These are phyloP conservation scores for Globisporangium ultimum DNA, from an alignment of 352 stramenopile species.

Conservation along the genomic window DNA sequence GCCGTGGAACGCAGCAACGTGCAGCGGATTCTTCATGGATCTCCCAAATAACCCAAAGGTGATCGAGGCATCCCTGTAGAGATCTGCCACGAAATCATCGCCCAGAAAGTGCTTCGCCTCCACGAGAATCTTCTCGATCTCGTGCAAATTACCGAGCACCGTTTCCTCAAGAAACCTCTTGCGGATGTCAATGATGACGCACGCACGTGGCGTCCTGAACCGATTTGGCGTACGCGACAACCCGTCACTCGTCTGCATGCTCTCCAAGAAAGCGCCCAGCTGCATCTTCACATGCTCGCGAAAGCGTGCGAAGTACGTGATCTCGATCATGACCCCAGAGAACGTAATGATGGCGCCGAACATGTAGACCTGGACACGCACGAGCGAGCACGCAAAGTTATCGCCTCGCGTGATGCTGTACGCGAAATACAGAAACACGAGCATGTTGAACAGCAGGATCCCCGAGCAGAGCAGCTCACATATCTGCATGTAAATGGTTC, in stretches of 20 bases:
- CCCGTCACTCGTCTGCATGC: slow-evolving; percentile 68
- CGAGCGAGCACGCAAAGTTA: slow-evolving; percentile 57
- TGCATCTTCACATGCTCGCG: slow-evolving; percentile 86
- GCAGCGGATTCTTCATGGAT: slow-evolving; percentile 81
- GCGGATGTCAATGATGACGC: slow-evolving; percentile 50
- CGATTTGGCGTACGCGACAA: slow-evolving; percentile 25
- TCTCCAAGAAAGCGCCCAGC: slow-evolving; percentile 78
- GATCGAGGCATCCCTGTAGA: slow-evolving; percentile 55
- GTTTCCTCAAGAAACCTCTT: slow-evolving; percentile 72
- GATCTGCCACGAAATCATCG: slow-evolving; percentile 49
- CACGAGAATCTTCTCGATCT: slow-evolving; percentile 52
- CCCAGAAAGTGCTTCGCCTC: slow-evolving; percentile 46
- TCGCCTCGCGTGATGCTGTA: slow-evolving; percentile 62
- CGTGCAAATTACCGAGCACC: slow-evolving; percentile 54
- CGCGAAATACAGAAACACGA: slow-evolving; percentile 63
- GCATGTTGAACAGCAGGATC: slow-evolving; percentile 41
- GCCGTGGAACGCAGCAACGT: slow-evolving; percentile 64
- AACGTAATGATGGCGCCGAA: slow-evolving; percentile 48
- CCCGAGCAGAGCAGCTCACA: slow-evolving; percentile 64
- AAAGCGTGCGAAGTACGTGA: slow-evolving; percentile 83
- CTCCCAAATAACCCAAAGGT: slow-evolving; percentile 51
- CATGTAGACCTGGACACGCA: slow-evolving; percentile 34
- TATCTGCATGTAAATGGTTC: slow-evolving; percentile 68
- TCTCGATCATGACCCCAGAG: slow-evolving; percentile 53
- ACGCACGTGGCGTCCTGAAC: slow-evolving; percentile 40